These are phyloP conservation scores for Atalantia buxifolia DNA, from an alignment of 345 rosid genomes.

Conservation along the genomic window DNA sequence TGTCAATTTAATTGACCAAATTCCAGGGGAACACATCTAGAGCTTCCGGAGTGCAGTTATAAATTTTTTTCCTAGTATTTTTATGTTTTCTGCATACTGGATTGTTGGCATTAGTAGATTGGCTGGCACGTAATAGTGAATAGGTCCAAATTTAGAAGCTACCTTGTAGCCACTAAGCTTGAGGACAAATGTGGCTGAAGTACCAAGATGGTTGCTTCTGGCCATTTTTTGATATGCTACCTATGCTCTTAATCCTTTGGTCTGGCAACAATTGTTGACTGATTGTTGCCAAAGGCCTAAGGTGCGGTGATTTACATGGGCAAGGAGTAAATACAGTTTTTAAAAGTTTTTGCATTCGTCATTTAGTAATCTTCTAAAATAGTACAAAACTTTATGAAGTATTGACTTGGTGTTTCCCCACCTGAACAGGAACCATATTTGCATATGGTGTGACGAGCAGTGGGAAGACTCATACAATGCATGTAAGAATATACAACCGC, in stretches of 20 bases:
- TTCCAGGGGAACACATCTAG: neutral
- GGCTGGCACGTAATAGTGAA: neutral
- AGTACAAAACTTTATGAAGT: neutral
- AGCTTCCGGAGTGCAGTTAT: neutral
- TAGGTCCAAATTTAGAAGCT: neutral
- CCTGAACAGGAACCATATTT: constrained; percentile 79
- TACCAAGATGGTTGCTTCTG: neutral
- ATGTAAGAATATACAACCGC: constrained; percentile 53
- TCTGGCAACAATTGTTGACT: neutral
- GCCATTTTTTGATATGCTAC: neutral
- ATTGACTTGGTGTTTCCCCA: constrained; percentile 24
- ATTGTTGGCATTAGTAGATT: neutral
- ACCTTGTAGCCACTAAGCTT: neutral
- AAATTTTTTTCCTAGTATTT: neutral
- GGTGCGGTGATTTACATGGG: neutral
- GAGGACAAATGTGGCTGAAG: constrained; percentile 3
- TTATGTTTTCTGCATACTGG: neutral
- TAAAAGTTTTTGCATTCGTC: neutral
- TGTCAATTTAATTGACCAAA: neutral
- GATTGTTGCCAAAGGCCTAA: neutral
- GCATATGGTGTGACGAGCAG: constrained; percentile 99
- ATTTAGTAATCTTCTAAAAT: neutral
- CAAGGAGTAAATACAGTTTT: neutral
- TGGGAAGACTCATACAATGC: constrained; percentile 99
- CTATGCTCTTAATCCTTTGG: neutral